These are phyloP conservation scores for Peronospora destructor DNA, from an alignment of 352 stramenopile species.

Conservation along the genomic window DNA sequence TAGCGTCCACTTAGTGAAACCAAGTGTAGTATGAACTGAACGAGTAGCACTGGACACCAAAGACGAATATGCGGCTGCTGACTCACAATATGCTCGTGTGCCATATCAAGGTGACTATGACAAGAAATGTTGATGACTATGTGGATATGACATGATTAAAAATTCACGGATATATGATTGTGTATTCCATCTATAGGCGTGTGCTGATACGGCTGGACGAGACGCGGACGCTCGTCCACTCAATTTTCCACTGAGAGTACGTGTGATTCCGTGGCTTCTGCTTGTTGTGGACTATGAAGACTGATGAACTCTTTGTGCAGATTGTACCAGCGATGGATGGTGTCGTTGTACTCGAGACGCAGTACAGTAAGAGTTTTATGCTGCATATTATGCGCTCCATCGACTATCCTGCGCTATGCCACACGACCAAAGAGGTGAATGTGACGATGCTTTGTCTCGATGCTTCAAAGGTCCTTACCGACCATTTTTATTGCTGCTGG, in stretches of 20 bases:
- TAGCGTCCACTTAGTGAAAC: conserved; percentile 6
- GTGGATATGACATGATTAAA: neutral
- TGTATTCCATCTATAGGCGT: conserved; percentile 33
- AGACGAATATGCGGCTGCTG: conserved; percentile 59
- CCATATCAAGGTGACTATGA: conserved; percentile 59
- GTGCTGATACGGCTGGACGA: conserved; percentile 61
- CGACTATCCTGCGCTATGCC: conserved; percentile 65
- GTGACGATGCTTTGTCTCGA: neutral
- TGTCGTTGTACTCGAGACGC: conserved; percentile 68
- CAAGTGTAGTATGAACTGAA: neutral
- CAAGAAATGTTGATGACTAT: neutral
- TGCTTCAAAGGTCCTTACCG: neutral
- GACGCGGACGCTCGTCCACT: conserved; percentile 50
- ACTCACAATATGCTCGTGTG: conserved; percentile 87
- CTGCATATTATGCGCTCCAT: conserved; percentile 84
- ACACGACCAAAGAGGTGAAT: conserved; percentile 69
- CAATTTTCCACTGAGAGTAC: conserved; percentile 76
- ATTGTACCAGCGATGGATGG: conserved; percentile 73
- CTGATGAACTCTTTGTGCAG: conserved; percentile 22
- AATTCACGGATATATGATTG: conserved; percentile 3
- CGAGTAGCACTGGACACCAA: neutral
- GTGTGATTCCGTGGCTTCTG: neutral
- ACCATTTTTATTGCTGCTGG: neutral
- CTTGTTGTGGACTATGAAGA: neutral
- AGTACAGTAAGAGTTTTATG: conserved; percentile 82